Conservation (phyloP, 495 filamentous ascomycete genomes). For the Hypoxylon lienhwacheense region DNA sequence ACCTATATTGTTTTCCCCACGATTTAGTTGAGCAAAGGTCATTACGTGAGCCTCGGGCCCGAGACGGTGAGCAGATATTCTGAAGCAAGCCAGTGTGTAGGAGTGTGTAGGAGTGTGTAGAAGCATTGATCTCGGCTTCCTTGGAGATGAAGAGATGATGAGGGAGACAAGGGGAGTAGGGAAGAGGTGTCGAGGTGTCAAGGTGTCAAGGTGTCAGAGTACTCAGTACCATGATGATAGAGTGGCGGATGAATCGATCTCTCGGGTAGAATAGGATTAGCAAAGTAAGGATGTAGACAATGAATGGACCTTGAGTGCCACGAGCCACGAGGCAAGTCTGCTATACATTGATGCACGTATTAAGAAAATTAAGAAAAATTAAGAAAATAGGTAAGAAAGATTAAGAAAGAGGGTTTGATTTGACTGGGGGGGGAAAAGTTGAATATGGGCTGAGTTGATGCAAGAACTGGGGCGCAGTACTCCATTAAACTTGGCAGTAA, state of each 20-base stretch:
- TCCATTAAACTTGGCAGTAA: neutral
- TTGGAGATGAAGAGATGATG: neutral
- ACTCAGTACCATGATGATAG: too few species aligned
- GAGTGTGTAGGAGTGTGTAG: too few species aligned
- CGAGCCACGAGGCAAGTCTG: too few species aligned
- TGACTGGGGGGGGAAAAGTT: slow-evolving; percentile 13
- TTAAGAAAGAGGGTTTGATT: slow-evolving; percentile 4
- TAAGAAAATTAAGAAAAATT: too few species aligned
- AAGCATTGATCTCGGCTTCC: neutral
- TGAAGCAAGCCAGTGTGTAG: neutral
- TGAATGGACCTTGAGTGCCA: too few species aligned
- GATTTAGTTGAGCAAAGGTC: neutral
- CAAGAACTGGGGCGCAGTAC: slow-evolving; percentile 18
- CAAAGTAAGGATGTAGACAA: too few species aligned
- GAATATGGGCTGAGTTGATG: slow-evolving; percentile 30
- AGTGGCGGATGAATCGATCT: too few species aligned
- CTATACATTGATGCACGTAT: too few species aligned
- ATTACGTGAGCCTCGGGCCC: neutral
- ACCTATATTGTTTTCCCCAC: too few species aligned
- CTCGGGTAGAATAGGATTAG: too few species aligned
- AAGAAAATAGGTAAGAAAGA: neutral
- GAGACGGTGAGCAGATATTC: slow-evolving; percentile 12
- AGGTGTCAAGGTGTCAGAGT: too few species aligned
- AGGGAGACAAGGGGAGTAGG: neutral
- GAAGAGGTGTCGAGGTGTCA: too few species aligned